A percentile compares a stretch with the other conserved stretches of the same genome.
Evolutionary conservation across 805 yeast genomes (phyloP).

Genomic region (Kazachstania viticola): DNA sequence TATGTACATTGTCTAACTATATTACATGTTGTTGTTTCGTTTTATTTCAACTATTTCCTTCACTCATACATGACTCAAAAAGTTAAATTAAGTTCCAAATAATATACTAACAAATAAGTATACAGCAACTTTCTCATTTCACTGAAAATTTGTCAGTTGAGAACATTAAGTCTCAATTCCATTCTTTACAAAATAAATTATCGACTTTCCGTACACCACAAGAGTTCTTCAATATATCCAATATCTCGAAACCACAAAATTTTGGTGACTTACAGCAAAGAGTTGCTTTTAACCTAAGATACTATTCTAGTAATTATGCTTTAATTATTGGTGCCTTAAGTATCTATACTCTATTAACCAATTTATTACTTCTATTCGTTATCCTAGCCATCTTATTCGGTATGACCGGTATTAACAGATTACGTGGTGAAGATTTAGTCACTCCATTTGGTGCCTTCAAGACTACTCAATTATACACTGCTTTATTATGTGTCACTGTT

Average conservation of each 20-base stretch:
- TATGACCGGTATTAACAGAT: conserved; percentile 60
- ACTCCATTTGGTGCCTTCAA: conserved; percentile 62
- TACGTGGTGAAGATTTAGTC: conserved; percentile 74
- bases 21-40: neutral
- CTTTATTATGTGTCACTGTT: conserved; percentile 58
- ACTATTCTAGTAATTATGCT: conserved; percentile 80
- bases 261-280: conserved; percentile 84
- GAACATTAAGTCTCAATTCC: conserved; percentile 33
- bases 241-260: conserved; percentile 82
- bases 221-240: conserved; percentile 85
- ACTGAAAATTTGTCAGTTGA: conserved; percentile 24
- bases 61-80: neutral
- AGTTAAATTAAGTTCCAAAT: too few relatives aligned
- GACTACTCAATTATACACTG: conserved; percentile 76
- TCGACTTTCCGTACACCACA: conserved; percentile 76
- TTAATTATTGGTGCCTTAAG: conserved; percentile 60
- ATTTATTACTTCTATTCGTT: conserved; percentile 74
- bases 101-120: neutral
- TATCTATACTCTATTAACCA: conserved; percentile 79
- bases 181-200: conserved; percentile 48
- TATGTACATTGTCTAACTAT: conserved; percentile 2
- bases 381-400: conserved; percentile 65
- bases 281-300: conserved; percentile 73
- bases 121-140: conserved; percentile 22
- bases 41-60: neutral